Evolutionary conservation across 345 rosid species (phyloP).

Genomic region (Hibiscus trionum): DNA sequence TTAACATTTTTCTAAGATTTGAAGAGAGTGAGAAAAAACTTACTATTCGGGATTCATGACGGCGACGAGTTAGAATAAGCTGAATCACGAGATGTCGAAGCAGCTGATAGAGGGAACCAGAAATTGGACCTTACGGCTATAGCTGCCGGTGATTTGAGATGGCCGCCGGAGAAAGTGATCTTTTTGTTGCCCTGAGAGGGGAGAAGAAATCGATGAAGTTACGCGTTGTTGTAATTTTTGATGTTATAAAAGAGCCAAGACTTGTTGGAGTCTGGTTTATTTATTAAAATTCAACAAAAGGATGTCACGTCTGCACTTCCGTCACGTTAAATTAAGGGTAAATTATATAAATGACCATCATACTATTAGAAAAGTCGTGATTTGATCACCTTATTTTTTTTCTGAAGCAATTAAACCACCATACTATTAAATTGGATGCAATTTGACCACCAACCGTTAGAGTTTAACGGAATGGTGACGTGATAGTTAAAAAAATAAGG

Average conservation of each 20-base stretch:
- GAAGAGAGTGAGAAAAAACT: conserved; percentile 12
- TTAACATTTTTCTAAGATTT: neutral
- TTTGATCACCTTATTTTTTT: too few species aligned
- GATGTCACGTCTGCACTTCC: too few species aligned
- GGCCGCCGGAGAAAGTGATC: conserved; percentile 27
- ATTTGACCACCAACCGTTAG: too few species aligned
- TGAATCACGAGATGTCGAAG: conserved; percentile 14
- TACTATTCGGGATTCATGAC: conserved; percentile 98
- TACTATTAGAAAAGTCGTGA: too few species aligned
- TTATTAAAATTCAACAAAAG: too few species aligned
- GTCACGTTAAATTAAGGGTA: too few species aligned
- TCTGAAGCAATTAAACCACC: too few species aligned
- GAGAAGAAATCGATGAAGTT: conserved; percentile 10
- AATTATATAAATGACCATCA: too few species aligned
- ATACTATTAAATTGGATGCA: too few species aligned
- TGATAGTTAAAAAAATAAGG: too few species aligned
- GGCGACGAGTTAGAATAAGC: conserved; percentile 12
- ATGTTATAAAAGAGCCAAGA: neutral
- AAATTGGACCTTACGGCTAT: conserved; percentile 12
- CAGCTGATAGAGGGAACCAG: neutral
- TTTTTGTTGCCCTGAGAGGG: neutral
- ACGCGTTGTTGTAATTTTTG: neutral
- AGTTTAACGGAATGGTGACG: too few species aligned
- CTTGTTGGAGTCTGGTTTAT: neutral
- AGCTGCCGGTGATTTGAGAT: conserved; percentile 12